Evolutionary conservation across 495 filamentous ascomycete genomes (phyloP), one percentile per base, ranked within the genome.

Genomic region (Lasiosphaeria miniovina): DNA sequence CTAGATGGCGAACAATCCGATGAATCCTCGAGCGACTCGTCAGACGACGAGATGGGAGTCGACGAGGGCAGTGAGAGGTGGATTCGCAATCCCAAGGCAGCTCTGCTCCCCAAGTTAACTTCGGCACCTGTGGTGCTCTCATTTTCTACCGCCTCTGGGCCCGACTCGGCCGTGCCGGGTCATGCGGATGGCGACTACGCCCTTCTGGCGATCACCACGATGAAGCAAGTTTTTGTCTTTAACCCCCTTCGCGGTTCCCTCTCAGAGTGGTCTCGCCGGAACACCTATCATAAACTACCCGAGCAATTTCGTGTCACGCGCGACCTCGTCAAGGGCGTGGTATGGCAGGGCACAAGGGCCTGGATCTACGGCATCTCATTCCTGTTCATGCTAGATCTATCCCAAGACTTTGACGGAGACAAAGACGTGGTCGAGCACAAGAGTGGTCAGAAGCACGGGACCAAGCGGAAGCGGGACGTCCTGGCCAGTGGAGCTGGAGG

Each of bases 381-480:
- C 83, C 68, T 99, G 55, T 96, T 88, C 82, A 98, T 98, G 93
- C 84, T 98, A 60, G 91, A 98, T 71, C 68, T 96, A 5, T 82
- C 81, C 6, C 81, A 82, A 55, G 88, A 98, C 67, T 78, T 96
- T 53, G 81, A 80, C 5, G 34, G 56, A 14, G 64, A 64, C 46
- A 58, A 54, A 17, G 58, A 61, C 36, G 12, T 56, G 31, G 10
- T 10, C 11, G 7, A 46, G 43, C 56, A 36, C 10, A 65, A 36
- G 12, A 53, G 60, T n/a, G 62, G 57, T 67, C 74, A 51, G 65
- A 73, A 49, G 68, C 78, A 61, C 58, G 71, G 64, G 48, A 66
- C 40, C 59, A 87, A 93, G 58, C 76, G 82, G 7, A 80, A 85
- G 51, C 71, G 78, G 9, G 56, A 55, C 31, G 77, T 84, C 8